Base-by-base conservation (phyloP, 2,329 filamentous ascomycete species). In the Aureobasidium melanogenum region DNA sequence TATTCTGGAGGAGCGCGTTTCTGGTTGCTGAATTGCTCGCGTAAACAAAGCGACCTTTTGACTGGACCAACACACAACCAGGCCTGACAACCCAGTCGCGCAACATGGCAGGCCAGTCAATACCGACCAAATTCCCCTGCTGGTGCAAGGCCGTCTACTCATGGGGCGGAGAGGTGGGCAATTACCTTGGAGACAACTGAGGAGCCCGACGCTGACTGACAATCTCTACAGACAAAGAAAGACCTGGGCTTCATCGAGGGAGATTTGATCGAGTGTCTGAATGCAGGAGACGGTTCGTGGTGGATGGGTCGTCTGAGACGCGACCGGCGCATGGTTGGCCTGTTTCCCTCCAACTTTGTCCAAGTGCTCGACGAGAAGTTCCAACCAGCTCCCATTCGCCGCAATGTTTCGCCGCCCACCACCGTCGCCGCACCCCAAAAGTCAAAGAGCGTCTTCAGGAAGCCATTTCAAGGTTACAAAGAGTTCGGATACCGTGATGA, bases 311-410 rank as follows among this genome's bases (percentile, higher is more conserved):
- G 93, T 65, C 77, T 99, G 71, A 89, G 87, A 71, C 85, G 94
- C 68, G 94, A 99, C 76, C 88, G 89, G 73, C 86, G 92, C 70
- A 91, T 93, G 69, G 87, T 97, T 69, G 94, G 94, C 59, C 80
- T 94, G 22, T 99, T 99, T 70, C 94, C 94, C 0, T 97, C 92
- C 69, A 99, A 99, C 76, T 99, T 99, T 71, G 94, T 99, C 71
- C 85, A 95, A 72, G 83, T 99, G 6, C 82, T 99, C 34, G 88
- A 89, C 60, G 85, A 94, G 63, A 84, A 86, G 72, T 97, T 95
- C 72, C 86, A 89, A 62, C 94, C 94, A 17, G 74, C 77, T 63
- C 77, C 64, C 76, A 78, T 65, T 74, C 91, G 75, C 77, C 85
- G 65, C 77, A 86, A 77, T 62, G 81, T 78, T 66, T 77, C 74